Conservation (phyloP, 176 grass and related monocot genomes). For the Hyparrhenia diplandra region DNA sequence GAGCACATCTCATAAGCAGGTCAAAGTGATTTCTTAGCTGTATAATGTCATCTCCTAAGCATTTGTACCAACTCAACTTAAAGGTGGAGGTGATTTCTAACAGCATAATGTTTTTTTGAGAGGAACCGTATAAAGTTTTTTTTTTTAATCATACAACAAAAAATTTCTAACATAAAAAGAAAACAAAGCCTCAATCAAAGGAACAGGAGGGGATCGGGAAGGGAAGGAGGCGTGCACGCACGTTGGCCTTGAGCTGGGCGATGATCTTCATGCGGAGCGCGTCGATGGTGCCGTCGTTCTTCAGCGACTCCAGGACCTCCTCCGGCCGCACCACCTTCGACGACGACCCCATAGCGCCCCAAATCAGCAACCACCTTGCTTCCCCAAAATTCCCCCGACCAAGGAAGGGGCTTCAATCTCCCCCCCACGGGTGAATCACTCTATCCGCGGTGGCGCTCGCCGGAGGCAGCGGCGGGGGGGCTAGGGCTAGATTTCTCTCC, state of each 20-base stretch:
- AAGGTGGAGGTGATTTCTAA: no score
- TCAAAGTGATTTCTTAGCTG: background rate
- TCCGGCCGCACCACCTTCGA: constrained; percentile 69
- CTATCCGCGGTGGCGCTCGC: background rate
- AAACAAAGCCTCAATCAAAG: background rate
- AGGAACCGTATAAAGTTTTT: no score
- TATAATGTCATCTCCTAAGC: background rate
- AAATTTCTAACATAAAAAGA: background rate
- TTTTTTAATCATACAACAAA: background rate
- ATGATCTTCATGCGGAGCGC: constrained; percentile 96
- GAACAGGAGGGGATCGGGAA: background rate
- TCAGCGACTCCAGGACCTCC: constrained; percentile 81
- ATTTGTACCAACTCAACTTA: no score
- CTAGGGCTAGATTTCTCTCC: constrained; percentile 9
- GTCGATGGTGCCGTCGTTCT: constrained; percentile 93
- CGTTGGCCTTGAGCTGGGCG: constrained; percentile 90
- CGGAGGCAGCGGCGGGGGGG: background rate
- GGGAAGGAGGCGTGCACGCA: constrained; percentile 15
- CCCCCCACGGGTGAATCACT: no score
- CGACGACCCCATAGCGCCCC: constrained; percentile 50
- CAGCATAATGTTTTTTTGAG: no score
- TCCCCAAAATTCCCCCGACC: background rate
- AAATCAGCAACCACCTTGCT: background rate
- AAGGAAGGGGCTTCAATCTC: background rate
- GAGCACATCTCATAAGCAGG: background rate